Evolutionary conservation across 139 green algal species (phyloP), one percentile per base, ranked within the genome.

Genomic region (Penium margaritaceum): DNA sequence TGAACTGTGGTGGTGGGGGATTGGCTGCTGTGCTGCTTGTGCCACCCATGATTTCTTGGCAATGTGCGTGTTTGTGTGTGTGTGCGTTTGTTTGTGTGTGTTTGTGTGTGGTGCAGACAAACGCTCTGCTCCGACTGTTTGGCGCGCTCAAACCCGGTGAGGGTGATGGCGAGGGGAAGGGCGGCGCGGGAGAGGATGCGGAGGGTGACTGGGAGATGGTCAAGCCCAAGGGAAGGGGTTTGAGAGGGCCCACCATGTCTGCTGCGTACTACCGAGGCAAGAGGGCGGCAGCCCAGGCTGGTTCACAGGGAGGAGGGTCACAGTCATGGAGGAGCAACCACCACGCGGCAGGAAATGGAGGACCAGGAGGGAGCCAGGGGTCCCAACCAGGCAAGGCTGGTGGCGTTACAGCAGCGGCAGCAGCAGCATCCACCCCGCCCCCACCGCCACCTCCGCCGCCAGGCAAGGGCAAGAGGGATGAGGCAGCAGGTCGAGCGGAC

Each of bases 161-260:
- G 6, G 64, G 47, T 3, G 64, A 57, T 4, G 68, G 68, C 27
- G 32, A 75, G 39, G 43, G 68, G 68, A 47, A 75, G 47, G 14
- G 68, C 27, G 27, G 36, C 17, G 17, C n/a, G 32, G 30, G 57
- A 29, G 30, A 65, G 27, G 32, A 38, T 24, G 30, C 34, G 30
- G 14, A 29, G 17, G 57, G 29, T 17, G 27, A 36, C 24, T 65
- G 29, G 46, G 68, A 41, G 19, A 75, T 51, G 68, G 68, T 63
- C 46, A 67, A 60, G 12, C 51, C 46, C n/a, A 74, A 74, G 66
- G 41, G 66, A 6, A 5, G 27, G 55, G 29, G 55, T 5, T 24
- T 35, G 29, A 15, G 55, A 32, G 55, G 55, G 29, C 27, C 9
- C 5, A 15, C 21, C 5, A 24, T 24, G 29, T 15, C 27, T 15